Percentiles rank a stretch among this genome's conserved stretches.
Evolutionary conservation across 768 basidiomycete genomes (phyloP).

Genomic region (Asterophora lycoperdoides): DNA sequence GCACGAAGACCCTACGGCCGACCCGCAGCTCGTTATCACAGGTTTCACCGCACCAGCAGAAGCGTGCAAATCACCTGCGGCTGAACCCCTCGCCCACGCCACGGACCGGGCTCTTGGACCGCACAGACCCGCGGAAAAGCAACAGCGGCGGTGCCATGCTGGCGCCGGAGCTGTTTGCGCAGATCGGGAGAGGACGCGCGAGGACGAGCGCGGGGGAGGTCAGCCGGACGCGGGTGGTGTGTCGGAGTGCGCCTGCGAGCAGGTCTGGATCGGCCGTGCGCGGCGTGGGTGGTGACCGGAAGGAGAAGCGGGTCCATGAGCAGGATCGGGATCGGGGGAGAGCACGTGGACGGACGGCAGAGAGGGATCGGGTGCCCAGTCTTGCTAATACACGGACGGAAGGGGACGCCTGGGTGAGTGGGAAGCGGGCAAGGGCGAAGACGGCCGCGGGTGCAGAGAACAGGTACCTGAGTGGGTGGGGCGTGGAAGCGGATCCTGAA

Average conservation of each 20-base stretch:
- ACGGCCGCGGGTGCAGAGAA: constrained; percentile 14
- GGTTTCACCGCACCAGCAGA: constrained; percentile 18
- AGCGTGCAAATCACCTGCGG: constrained; percentile 11
- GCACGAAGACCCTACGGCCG: constrained; percentile 24
- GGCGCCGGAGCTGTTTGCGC: constrained; percentile 33
- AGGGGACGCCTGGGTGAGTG: constrained; percentile 50
- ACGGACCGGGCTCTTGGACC: constrained; percentile 32
- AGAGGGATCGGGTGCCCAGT: constrained; percentile 46
- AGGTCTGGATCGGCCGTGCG: constrained; percentile 46
- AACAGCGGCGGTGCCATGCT: constrained; percentile 15
- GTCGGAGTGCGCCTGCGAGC: constrained; percentile 67
- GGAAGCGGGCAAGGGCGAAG: constrained; percentile 12
- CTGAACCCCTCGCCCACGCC: background rate
- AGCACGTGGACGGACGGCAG: constrained; percentile 23
- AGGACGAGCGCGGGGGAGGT: constrained; percentile 38
- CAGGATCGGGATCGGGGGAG: constrained; percentile 22
- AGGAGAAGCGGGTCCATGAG: constrained; percentile 24
- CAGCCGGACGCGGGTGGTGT: constrained; percentile 53
- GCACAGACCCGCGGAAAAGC: constrained; percentile 26
- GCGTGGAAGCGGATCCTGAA: constrained; percentile 20
- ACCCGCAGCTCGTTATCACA: constrained; percentile 42
- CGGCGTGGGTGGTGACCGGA: constrained; percentile 18
- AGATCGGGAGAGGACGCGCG: constrained; percentile 32
- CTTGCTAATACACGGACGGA: constrained; percentile 59
- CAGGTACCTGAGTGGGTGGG: constrained; percentile 30